Conservation (phyloP, 1,284 basidiomycete genomes). For the Cryptococcus amylolentus region DNA sequence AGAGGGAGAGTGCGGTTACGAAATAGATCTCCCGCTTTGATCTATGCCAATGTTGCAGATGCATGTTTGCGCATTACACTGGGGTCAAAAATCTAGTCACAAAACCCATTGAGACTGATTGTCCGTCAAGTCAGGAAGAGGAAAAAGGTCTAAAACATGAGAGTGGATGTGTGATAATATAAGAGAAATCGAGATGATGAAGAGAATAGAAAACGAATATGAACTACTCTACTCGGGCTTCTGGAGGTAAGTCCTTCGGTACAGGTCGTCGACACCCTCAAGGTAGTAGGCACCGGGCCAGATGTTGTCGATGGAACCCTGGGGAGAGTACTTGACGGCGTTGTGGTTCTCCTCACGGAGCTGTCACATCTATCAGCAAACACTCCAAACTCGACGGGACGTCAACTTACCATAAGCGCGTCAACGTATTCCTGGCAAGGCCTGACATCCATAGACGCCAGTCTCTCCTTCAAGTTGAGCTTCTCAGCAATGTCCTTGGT, state of each 20-base stretch:
- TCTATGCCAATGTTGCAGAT: neutral
- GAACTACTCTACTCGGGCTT: slow-evolving; percentile 15
- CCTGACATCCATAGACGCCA: slow-evolving; percentile 84
- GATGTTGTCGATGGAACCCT: slow-evolving; percentile 83
- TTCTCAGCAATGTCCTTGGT: slow-evolving; percentile 73
- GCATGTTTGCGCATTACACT: slow-evolving; percentile 1
- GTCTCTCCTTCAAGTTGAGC: slow-evolving; percentile 71
- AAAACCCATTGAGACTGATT: neutral
- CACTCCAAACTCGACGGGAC: neutral
- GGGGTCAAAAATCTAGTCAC: neutral
- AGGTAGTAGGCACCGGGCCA: slow-evolving; percentile 95
- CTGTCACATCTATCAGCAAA: slow-evolving; percentile 48
- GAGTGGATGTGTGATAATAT: no score
- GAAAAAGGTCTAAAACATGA: no score
- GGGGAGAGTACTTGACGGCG: slow-evolving; percentile 76
- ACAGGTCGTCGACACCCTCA: slow-evolving; percentile 84
- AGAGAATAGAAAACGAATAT: neutral
- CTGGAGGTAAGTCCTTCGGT: slow-evolving; percentile 75
- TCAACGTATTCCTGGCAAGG: slow-evolving; percentile 81
- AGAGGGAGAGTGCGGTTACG: slow-evolving; percentile 1
- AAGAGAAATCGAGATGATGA: neutral
- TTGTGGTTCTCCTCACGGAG: slow-evolving; percentile 97
- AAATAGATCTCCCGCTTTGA: neutral
- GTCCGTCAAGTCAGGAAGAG: neutral
- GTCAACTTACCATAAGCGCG: slow-evolving; percentile 60